Conservation (phyloP, 257 asterid species). For the Phtheirospermum japonicum region DNA sequence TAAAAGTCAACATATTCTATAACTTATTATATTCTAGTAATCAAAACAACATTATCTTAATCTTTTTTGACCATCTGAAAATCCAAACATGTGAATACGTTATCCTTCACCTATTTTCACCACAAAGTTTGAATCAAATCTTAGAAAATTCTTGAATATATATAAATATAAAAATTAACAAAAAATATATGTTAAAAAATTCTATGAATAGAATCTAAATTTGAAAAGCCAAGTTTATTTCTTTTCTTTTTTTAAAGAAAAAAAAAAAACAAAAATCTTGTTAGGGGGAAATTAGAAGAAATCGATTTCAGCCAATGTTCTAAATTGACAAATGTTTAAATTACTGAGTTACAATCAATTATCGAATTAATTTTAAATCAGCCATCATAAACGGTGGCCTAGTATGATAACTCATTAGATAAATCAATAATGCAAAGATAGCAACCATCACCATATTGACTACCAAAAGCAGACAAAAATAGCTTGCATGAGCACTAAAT, state of each 20-base stretch:
- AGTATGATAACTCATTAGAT: background rate
- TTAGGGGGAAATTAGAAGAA: too few relatives aligned
- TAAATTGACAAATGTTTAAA: too few relatives aligned
- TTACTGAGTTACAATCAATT: too few relatives aligned
- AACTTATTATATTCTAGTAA: background rate
- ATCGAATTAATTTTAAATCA: too few relatives aligned
- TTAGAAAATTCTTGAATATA: too few relatives aligned
- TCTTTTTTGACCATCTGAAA: background rate
- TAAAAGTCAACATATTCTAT: background rate
- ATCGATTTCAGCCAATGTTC: background rate
- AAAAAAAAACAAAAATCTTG: too few relatives aligned
- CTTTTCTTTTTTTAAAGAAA: too few relatives aligned
- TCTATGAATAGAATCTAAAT: too few relatives aligned
- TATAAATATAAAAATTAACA: too few relatives aligned
- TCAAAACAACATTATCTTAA: background rate
- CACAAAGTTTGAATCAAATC: background rate
- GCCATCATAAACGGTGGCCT: background rate
- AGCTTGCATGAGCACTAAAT: slow-evolving; percentile 34
- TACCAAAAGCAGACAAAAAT: slow-evolving; percentile 29
- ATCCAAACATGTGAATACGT: background rate
- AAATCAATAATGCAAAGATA: slow-evolving; percentile 6
- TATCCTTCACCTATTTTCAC: background rate
- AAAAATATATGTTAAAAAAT: background rate
- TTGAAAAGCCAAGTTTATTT: too few relatives aligned
- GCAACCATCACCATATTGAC: slow-evolving; percentile 46